Conservation (phyloP, 805 yeast genomes). For the Nakazawaea ernobii region DNA sequence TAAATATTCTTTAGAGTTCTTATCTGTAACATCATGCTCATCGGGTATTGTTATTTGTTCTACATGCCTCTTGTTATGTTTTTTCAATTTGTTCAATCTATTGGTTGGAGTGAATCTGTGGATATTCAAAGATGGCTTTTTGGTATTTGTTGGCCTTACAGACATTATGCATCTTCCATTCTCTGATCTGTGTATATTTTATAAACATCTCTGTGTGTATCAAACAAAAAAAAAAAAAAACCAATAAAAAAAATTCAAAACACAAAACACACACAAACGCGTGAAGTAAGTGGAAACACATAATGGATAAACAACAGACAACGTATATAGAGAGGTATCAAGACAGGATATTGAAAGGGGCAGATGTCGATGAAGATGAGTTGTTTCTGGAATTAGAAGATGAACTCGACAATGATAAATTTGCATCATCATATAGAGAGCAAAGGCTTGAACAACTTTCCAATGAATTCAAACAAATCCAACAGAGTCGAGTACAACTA, state of each 20-base stretch:
- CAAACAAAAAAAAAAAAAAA: neutral
- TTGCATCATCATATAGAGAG: conserved; percentile 52
- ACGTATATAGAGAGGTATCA: conserved; percentile 39
- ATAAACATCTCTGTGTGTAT: neutral
- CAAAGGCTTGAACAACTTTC: conserved; percentile 54
- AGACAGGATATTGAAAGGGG: conserved; percentile 27
- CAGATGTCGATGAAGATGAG: conserved; percentile 32
- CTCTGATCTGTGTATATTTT: neutral
- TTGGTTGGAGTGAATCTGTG: conserved; percentile 6
- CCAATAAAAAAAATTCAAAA: neutral
- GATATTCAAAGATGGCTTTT: conserved; percentile 7
- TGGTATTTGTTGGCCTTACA: neutral
- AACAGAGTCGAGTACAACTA: conserved; percentile 14
- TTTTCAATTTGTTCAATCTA: neutral
- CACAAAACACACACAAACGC: neutral
- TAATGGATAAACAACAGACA: conserved; percentile 29
- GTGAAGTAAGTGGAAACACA: neutral
- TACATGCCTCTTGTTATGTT: neutral
- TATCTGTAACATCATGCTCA: conserved; percentile 3
- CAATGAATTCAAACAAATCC: conserved; percentile 32
- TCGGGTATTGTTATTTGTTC: neutral
- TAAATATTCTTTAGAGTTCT: conserved; percentile 22
- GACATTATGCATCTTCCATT: neutral
- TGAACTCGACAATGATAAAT: conserved; percentile 43
- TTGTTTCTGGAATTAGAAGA: conserved; percentile 43